phyloP scores from a whole-genome alignment of 2,329 filamentous ascomycete genomes.

The Colletotrichum graminicola region DNA sequence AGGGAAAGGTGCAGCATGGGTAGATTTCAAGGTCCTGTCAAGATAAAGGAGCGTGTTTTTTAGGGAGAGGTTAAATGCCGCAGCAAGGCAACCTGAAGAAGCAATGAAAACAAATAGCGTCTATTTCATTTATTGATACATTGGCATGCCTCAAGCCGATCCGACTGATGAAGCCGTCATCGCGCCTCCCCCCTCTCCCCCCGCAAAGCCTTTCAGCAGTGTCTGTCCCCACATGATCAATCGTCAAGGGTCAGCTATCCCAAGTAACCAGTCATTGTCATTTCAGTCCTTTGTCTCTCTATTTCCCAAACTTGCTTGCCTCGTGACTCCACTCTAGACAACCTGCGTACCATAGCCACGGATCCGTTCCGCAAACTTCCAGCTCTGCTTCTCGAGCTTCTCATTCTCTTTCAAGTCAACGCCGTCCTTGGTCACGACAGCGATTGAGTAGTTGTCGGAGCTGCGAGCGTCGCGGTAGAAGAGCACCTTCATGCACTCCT shows the following conservation, averaged over 20 bases:
- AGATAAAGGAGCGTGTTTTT: conserved; percentile 39
- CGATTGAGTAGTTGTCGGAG: conserved; percentile 91
- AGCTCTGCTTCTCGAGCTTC: conserved; percentile 94
- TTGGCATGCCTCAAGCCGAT: background rate
- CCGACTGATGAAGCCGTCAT: background rate
- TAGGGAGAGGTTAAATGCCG: conserved; percentile 36
- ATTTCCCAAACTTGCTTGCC: background rate
- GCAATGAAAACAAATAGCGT: conserved; percentile 40
- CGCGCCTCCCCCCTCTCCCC: too few species aligned
- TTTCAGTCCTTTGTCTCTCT: conserved; percentile 26
- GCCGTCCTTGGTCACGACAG: conserved; percentile 89
- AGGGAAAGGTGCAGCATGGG: conserved; percentile 31
- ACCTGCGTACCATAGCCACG: conserved; percentile 93
- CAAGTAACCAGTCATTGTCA: conserved; percentile 27
- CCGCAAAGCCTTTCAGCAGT: background rate
- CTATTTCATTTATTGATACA: conserved; percentile 38
- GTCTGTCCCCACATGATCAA: conserved; percentile 11
- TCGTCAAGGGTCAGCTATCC: conserved; percentile 3
- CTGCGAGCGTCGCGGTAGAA: conserved; percentile 97
- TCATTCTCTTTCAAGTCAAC: conserved; percentile 87
- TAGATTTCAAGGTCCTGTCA: conserved; percentile 34
- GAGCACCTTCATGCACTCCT: conserved; percentile 97
- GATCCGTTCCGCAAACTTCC: conserved; percentile 97
- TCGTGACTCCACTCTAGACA: conserved; percentile 54
- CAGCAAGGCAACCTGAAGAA: conserved; percentile 35